Evolutionary conservation across 2,329 filamentous ascomycete genomes (phyloP).

Genomic region (Ophiostoma australiae): DNA sequence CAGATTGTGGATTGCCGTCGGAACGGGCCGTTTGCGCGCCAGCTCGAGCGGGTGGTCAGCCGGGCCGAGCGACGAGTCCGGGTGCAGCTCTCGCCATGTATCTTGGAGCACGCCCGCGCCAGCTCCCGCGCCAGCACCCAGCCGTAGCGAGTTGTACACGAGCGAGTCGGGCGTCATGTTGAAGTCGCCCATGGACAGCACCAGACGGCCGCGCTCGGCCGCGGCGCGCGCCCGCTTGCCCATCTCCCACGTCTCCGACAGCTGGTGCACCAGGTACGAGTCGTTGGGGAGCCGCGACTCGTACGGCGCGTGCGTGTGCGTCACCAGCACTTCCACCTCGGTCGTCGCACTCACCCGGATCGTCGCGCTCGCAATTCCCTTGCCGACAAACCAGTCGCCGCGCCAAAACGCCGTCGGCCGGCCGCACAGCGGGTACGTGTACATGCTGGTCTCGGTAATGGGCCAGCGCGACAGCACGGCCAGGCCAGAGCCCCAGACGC

Average conservation of each 20-base stretch:
- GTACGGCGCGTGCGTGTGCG: slow-evolving; percentile 85
- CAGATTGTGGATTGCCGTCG: slow-evolving; percentile 73
- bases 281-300: slow-evolving; percentile 62
- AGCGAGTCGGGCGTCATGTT: slow-evolving; percentile 91
- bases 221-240: slow-evolving; percentile 82
- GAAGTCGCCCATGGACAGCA: slow-evolving; percentile 86
- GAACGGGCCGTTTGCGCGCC: slow-evolving; percentile 52
- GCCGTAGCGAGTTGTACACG: slow-evolving; percentile 67
- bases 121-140: slow-evolving; percentile 53
- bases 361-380: slow-evolving; percentile 80
- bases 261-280: slow-evolving; percentile 84
- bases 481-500: slow-evolving; percentile 82
- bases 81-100: slow-evolving; percentile 78
- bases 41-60: slow-evolving; percentile 62
- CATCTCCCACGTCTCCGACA: slow-evolving; percentile 91
- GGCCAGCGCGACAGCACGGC: slow-evolving; percentile 90
- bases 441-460: slow-evolving; percentile 83
- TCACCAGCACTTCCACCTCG: slow-evolving; percentile 83
- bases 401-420: slow-evolving; percentile 89
- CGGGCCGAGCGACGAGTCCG: slow-evolving; percentile 74
- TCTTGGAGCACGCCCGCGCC: slow-evolving; percentile 58
- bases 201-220: slow-evolving; percentile 69
- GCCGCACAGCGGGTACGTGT: slow-evolving; percentile 83
- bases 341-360: slow-evolving; percentile 54
- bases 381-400: slow-evolving; percentile 95